Base-by-base conservation (phyloP, 2,329 filamentous ascomycete genomes). In the Paraphaeosphaeria minitans region DNA sequence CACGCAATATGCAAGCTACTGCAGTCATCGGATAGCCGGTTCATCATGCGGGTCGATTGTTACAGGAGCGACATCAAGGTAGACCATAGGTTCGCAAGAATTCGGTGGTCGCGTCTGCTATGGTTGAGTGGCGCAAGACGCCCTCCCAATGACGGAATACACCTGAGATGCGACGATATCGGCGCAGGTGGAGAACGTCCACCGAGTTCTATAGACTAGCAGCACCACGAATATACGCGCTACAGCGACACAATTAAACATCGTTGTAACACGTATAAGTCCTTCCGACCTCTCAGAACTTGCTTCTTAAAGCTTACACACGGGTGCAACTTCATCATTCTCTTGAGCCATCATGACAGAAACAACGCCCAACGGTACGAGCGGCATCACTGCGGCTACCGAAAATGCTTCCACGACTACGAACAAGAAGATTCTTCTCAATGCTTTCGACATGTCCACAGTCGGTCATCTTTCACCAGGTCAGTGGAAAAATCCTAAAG, bases 401-500 rank as follows among this genome's bases (percentile, higher is more conserved):
- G 22, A 46, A 22, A 14, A 46, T 29, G 43, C 12, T 46, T 27
- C 22, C 22, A 14, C 43, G 43, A 27, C 43, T 14, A 24, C 22
- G 13, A 46, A 9, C 21, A 85, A 84, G 64, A 79, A 84, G 27
- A 87, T 88, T 14, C 68, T 88, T 6, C 77, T 89, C 48, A 89
- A 88, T 76, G 86, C 86, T 2, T 88, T 89, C 63, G 86, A 88
- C 59, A 88, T 88, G 85, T 85, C 81, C 2, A 88, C 86, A 0
- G 81, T 88, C 6, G 86, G 86, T 2, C 87, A 89, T 69, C 69
- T 89, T 35, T 86, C 84, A 0, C 86, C 86, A 0, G 87, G 87
- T 0, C 87, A 89, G 75, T 89, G 87, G 87, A 89, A 87, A 83
- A 87, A 89, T 53, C 86, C 87, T 0, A 78, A 75, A 16, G 87